A percentile compares a stretch with the other conserved stretches of the same genome.
These are phyloP conservation scores for Penicillium verhagenii DNA, from an alignment of 495 filamentous ascomycete species.

Conservation along the genomic window DNA sequence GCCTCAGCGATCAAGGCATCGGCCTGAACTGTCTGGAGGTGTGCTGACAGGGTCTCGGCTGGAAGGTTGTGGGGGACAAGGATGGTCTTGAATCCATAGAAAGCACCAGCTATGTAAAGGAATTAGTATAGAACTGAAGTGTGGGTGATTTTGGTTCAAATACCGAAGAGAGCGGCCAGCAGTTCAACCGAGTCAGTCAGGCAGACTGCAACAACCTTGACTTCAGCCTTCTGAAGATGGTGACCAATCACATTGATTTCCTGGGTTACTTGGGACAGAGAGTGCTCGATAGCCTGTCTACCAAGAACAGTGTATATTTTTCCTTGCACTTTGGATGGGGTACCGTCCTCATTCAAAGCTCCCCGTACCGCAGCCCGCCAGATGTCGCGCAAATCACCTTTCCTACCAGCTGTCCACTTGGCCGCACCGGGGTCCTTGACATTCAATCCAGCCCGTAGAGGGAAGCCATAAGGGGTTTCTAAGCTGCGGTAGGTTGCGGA, in stretches of 20 bases:
- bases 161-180: conserved; percentile 68
- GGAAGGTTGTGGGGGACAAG: conserved; percentile 80
- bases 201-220: conserved; percentile 82
- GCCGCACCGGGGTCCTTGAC: conserved; percentile 81
- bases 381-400: conserved; percentile 90
- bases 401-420: conserved; percentile 75
- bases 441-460: conserved; percentile 76
- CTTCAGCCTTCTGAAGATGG: conserved; percentile 64
- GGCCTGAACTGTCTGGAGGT: conserved; percentile 67
- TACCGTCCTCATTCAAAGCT: conserved; percentile 56
- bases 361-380: conserved; percentile 78
- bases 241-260: conserved; percentile 87
- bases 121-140: conserved; percentile 8
- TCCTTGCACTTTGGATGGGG: conserved; percentile 60
- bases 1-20: conserved; percentile 83
- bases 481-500: conserved; percentile 79
- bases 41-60: conserved; percentile 59
- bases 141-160: conserved; percentile 14
- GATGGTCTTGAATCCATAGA: conserved; percentile 77
- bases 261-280: conserved; percentile 68
- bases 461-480: conserved; percentile 79
- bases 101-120: conserved; percentile 61
- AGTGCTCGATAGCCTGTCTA: conserved; percentile 66
- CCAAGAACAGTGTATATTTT: conserved; percentile 82
- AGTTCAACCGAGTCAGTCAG: conserved; percentile 92